Base-by-base conservation (phyloP, 371 early-diverging fungal species). In the Rhizomucor pusillus region DNA sequence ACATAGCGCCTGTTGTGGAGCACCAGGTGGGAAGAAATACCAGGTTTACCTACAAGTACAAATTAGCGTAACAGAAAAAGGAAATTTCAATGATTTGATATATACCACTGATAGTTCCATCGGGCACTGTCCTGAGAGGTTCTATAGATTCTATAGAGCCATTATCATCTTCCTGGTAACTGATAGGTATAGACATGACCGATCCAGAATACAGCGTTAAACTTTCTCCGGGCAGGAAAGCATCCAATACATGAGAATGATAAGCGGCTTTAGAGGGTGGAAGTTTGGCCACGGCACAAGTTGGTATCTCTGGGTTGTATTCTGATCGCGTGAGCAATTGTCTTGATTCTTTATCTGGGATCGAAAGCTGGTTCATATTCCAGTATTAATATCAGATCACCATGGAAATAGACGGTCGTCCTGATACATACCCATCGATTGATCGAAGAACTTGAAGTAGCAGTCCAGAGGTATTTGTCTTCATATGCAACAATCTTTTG, bases 391-490 rank as follows among this genome's bases (percentile, higher is more conserved):
- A n/a, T n/a, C n/a, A n/a, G n/a, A n/a, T n/a, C n/a, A n/a, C n/a
- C n/a, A 41, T 11, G 41, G 11, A 41, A 41, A 11, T 4, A 41
- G 12, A 41, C 18, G 18, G 14, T 23, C 23, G 34, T 41, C 43
- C 5, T 35, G 9, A 16, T 41, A 25, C 65, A 45, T 60, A 84
- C 84, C 96, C 97, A 97, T 62, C 94, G 82, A 52, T 90, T 87
- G 34, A 97, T 80, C 36, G 75, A 80, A 0, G 92, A 87, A 18
- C 80, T 76, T 23, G 85, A 81, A 9, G 97, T 95, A 0, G 97
- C 94, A 2, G 96, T 94, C 96, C 96, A 97, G 2, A 97, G 72
- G 60, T 83, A 93, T 34, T 81, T 69, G 62, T 93, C 90, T 23
- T 93, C 85, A 12, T 87, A 68, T 1, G 89, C 91, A 16, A 78